Conservation (phyloP, 75 land plant genomes). For the Picea glauca region DNA sequence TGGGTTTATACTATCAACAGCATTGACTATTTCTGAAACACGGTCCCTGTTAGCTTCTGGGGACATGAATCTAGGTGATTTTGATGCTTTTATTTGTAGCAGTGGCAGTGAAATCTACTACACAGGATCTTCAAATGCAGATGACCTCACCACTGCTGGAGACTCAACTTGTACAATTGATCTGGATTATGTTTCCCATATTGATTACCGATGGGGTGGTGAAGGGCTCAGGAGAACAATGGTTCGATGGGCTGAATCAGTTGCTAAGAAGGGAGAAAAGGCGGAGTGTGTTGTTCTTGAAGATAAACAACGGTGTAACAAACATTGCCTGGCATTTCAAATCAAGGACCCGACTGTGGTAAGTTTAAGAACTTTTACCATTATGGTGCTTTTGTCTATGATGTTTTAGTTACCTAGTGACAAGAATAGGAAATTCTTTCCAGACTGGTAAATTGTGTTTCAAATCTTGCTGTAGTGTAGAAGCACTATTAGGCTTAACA, state of each 20-base stretch:
- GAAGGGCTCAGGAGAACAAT: constrained; percentile 84
- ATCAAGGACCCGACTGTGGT: constrained; percentile 43
- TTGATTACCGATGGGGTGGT: constrained; percentile 87
- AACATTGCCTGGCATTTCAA: constrained; percentile 68
- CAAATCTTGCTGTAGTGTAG: not conserved
- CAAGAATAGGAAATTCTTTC: not conserved
- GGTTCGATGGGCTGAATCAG: constrained; percentile 47
- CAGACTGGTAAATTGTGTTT: not conserved
- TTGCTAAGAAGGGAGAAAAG: constrained; percentile 23
- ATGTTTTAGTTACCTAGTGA: not conserved
- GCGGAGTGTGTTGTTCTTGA: constrained; percentile 41
- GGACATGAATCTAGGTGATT: constrained; percentile 40
- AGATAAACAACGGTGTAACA: constrained; percentile 49
- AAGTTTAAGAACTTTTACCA: not conserved
- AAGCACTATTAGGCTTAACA: not conserved
- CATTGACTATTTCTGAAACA: constrained; percentile 51
- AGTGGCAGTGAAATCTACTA: constrained; percentile 93
- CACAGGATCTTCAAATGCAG: constrained; percentile 39
- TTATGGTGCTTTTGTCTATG: too few relatives aligned
- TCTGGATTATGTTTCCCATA: constrained; percentile 71
- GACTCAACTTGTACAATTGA: constrained; percentile 45
- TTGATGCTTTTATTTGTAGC: constrained; percentile 90
- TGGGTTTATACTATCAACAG: constrained; percentile 76
- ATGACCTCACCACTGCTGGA: constrained; percentile 26
- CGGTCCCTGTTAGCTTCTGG: constrained; percentile 36